Conservation (phyloP, 2,329 filamentous ascomycete genomes). For the Colletotrichum filicis region DNA sequence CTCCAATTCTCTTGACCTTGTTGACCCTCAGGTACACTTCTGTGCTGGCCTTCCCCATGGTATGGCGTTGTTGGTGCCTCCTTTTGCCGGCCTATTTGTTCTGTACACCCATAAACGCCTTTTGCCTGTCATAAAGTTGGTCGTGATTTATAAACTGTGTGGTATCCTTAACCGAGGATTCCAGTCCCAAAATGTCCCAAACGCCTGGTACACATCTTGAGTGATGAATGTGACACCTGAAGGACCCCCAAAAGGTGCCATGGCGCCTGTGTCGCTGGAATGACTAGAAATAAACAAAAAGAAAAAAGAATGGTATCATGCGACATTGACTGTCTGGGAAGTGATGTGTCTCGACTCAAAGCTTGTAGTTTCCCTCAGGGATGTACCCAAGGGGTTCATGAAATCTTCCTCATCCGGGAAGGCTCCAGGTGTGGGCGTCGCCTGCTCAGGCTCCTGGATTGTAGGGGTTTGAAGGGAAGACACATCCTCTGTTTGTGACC, state of each 20-base stretch:
- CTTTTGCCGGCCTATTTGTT: slow-evolving; percentile 2
- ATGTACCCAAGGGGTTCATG: slow-evolving; percentile 13
- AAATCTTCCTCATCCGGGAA: slow-evolving; percentile 26
- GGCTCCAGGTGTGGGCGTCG: slow-evolving; percentile 27
- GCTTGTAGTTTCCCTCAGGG: slow-evolving; percentile 21
- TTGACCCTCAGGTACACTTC: slow-evolving; percentile 1
- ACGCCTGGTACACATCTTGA: slow-evolving; percentile 23
- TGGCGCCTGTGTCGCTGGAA: not conserved
- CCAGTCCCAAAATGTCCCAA: slow-evolving; percentile 6
- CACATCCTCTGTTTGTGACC: slow-evolving; percentile 2
- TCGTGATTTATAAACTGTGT: slow-evolving; percentile 19
- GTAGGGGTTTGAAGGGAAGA: not conserved
- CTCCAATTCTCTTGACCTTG: not conserved
- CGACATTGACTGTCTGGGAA: slow-evolving; percentile 9
- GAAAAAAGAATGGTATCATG: slow-evolving; percentile 27
- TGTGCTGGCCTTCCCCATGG: not conserved
- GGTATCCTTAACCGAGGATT: slow-evolving; percentile 20
- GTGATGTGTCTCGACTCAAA: slow-evolving; percentile 16
- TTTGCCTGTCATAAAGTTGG: slow-evolving; percentile 22
- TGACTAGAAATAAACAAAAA: not conserved
- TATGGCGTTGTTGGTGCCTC: slow-evolving; percentile 2
- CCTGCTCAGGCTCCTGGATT: slow-evolving; percentile 5
- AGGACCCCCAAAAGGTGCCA: slow-evolving; percentile 1
- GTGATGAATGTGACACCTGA: not conserved
- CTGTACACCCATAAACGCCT: slow-evolving; percentile 29